phyloP scores from a whole-genome alignment of 305 asterid species.

The Fraxinus dipetala region DNA sequence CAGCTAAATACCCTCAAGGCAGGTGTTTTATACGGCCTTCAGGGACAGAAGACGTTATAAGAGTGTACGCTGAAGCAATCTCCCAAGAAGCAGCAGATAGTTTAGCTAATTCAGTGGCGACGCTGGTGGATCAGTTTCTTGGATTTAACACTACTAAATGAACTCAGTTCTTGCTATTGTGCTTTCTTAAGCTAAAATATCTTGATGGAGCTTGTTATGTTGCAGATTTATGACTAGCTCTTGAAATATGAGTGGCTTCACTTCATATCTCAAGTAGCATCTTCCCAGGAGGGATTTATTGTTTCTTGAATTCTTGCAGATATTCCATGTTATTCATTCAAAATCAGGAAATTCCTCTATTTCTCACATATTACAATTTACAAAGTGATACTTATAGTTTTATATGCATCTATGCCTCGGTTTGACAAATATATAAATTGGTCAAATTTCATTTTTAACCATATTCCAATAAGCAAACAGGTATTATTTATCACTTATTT shows the following conservation, averaged over 20 bases:
- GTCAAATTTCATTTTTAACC: background rate
- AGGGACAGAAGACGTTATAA: constrained; percentile 88
- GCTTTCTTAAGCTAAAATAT: background rate
- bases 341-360: background rate
- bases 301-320: background rate
- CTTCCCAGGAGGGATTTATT: background rate
- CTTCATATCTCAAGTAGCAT: background rate
- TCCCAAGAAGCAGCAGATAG: constrained; percentile 71
- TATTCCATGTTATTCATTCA: background rate
- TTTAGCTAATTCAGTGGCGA: constrained; percentile 64
- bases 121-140: constrained; percentile 59
- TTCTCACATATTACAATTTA: background rate
- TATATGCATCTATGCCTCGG: background rate
- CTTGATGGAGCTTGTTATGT: background rate
- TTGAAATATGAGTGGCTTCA: background rate
- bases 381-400: background rate
- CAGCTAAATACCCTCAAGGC: constrained; percentile 68
- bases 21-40: constrained; percentile 88
- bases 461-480: too few species aligned
- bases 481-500: background rate
- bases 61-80: constrained; percentile 85
- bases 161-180: background rate
- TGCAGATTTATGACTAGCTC: background rate
- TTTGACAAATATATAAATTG: background rate
- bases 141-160: constrained; percentile 29